phyloP scores from a whole-genome alignment of 2,329 filamentous ascomycete genomes.

The Uncinocarpus reesii region DNA sequence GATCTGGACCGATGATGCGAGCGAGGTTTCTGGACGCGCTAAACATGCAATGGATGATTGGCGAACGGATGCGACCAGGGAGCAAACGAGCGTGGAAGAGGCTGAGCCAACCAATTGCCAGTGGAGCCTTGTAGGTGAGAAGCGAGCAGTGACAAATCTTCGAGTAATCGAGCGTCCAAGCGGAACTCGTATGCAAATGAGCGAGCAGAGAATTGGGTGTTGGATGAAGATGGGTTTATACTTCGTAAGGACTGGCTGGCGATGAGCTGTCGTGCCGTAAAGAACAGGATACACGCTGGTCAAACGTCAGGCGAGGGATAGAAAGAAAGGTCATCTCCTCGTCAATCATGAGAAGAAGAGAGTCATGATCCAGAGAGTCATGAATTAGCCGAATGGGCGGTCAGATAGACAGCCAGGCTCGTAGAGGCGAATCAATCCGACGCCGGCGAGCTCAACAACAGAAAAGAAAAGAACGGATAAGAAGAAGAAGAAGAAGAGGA shows the following conservation, averaged over 20 bases:
- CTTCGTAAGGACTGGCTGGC: neutral
- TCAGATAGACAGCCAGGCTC: neutral
- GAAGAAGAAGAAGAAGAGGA: neutral
- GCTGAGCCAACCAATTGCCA: conserved; percentile 10
- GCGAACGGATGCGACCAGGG: conserved; percentile 7
- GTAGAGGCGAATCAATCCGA: neutral
- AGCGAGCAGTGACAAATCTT: neutral
- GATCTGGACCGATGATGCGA: conserved; percentile 12
- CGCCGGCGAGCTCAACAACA: neutral
- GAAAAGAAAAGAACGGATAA: neutral
- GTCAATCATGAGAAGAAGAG: neutral
- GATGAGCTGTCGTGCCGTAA: neutral
- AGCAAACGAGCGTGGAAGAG: conserved; percentile 10
- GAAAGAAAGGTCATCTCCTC: neutral
- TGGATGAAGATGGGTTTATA: neutral
- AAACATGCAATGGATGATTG: conserved; percentile 8
- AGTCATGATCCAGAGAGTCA: too few species aligned
- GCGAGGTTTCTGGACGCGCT: conserved; percentile 7
- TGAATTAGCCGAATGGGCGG: neutral
- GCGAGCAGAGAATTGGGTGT: neutral
- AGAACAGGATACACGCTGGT: neutral
- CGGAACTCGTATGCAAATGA: neutral
- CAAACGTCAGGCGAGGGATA: neutral
- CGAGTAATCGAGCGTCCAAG: neutral
- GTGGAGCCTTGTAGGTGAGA: neutral